These are phyloP conservation scores for Tetracladium maxilliforme DNA, from an alignment of 2,329 filamentous ascomycete genomes.

Conservation along the genomic window DNA sequence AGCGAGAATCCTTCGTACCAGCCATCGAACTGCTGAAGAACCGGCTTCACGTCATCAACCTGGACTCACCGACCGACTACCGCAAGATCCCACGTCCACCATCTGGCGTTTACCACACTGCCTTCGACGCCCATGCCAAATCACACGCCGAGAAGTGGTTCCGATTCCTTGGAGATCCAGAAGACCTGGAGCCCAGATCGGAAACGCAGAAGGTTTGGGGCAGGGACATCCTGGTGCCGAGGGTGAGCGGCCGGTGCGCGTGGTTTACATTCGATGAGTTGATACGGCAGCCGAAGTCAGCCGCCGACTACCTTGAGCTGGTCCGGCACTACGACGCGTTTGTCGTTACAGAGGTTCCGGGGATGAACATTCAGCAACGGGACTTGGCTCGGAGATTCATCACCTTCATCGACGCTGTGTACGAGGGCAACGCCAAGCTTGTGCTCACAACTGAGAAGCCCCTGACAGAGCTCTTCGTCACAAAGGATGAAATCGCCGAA, in stretches of 20 bases:
- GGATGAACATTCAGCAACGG: conserved; percentile 75
- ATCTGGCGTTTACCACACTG: conserved; percentile 86
- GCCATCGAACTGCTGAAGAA: conserved; percentile 86
- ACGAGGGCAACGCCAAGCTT: conserved; percentile 84
- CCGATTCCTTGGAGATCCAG: conserved; percentile 75
- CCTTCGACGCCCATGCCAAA: conserved; percentile 62
- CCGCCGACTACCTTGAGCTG: conserved; percentile 89
- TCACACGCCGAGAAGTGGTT: conserved; percentile 93
- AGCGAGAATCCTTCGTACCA: conserved; percentile 87
- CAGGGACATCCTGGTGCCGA: conserved; percentile 72
- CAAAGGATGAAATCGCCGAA: conserved; percentile 51
- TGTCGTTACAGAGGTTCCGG: conserved; percentile 78
- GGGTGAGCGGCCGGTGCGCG: conserved; percentile 75
- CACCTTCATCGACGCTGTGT: conserved; percentile 93
- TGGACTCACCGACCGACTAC: conserved; percentile 92
- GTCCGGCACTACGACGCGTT: conserved; percentile 85
- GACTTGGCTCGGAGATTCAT: conserved; percentile 90
- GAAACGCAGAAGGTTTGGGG: conserved; percentile 86
- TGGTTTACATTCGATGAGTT: conserved; percentile 89
- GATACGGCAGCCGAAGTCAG: conserved; percentile 76
- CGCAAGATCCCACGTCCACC: conserved; percentile 89
- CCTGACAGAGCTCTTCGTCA: conserved; percentile 73
- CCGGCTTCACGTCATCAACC: conserved; percentile 76
- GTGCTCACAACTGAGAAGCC: conserved; percentile 84
- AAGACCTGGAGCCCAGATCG: conserved; percentile 48